phyloP scores from a whole-genome alignment of 176 grass and related monocot species.

The Chrysopogon serrulatus region DNA sequence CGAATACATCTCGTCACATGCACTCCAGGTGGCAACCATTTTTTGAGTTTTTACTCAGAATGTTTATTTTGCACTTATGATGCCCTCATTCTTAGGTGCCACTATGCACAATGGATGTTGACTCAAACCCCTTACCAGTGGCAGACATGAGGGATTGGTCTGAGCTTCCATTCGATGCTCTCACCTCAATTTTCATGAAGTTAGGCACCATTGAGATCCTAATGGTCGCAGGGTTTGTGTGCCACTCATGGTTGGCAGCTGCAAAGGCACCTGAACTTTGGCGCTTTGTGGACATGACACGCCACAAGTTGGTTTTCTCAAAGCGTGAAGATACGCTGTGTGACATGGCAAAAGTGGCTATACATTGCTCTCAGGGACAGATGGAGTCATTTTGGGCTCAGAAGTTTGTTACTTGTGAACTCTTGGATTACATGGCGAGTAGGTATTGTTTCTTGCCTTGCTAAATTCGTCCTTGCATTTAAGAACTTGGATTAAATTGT shows the following conservation, averaged over 20 bases:
- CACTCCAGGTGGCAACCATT: neutral
- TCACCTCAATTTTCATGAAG: slow-evolving; percentile 20
- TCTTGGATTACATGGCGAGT: slow-evolving; percentile 21
- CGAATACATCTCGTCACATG: neutral
- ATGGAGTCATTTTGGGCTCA: slow-evolving; percentile 36
- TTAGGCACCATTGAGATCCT: slow-evolving; percentile 24
- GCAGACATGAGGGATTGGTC: slow-evolving; percentile 2
- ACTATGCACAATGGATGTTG: neutral
- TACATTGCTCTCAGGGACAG: slow-evolving; percentile 6
- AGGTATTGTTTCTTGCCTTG: slow-evolving; percentile 4
- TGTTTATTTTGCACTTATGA: neutral
- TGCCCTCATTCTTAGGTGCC: neutral
- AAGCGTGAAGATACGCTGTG: neutral
- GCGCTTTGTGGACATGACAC: neutral
- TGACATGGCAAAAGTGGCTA: slow-evolving; percentile 27
- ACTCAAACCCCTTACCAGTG: neutral
- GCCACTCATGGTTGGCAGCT: slow-evolving; percentile 23
- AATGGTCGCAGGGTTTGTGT: slow-evolving; percentile 21
- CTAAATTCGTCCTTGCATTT: neutral
- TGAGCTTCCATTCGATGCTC: neutral
- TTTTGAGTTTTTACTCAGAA: neutral
- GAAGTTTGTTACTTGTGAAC: slow-evolving; percentile 8
- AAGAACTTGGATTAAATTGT: neutral
- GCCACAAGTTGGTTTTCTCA: slow-evolving; percentile 2
- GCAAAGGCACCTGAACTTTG: slow-evolving; percentile 21